Base-by-base conservation (phyloP, 108 stramenopile genomes). In the Stephanodiscus triporus region DNA sequence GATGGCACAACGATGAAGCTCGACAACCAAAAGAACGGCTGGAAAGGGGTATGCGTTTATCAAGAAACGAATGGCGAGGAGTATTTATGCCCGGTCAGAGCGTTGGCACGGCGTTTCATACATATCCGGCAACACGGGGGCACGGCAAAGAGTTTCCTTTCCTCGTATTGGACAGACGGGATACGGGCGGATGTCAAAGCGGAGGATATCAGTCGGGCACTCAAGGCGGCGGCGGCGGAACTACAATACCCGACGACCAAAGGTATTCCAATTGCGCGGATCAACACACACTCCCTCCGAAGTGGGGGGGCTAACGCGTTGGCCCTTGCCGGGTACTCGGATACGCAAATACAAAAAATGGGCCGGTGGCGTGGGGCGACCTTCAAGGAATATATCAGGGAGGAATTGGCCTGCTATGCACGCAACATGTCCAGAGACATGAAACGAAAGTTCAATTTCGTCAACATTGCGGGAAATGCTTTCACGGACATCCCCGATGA, bases 231-330 rank as follows among this genome's bases (percentile, higher is more conserved):
- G 2, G 66, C 66, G 20, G 10, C 50, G 6, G 66, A 34, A 17
- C 20, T 68, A 0, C 14, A 36, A 22, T 68, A 66, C 23, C 49
- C 47, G 0, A n/a, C 22, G 7, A 19, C 11, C 1, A 11, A 27
- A 0, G 49, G 49, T 2, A 66, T 66, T 36, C 50, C 49, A 20
- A 49, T 51, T 3, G 49, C 30, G 11, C 19, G 45, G 47, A 43
- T 65, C n/a, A 45, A 65, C 45, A 65, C 63, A 11, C 63, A 65
- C 45, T 65, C 63, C 63, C 63, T 65, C 17, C 20, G 63, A 6
- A 53, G 51, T 53, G 51, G 51, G 51, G 51, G 51, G 6, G 51
- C 51, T 4, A 53, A 53, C 8, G 51, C 51, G 1, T 53, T 53
- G 51, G 20, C 51, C 32, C 54, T 55, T 6, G 20, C 54, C 10